Evolutionary conservation across 306 rosid genomes (phyloP).

Genomic region (Senna tora): DNA sequence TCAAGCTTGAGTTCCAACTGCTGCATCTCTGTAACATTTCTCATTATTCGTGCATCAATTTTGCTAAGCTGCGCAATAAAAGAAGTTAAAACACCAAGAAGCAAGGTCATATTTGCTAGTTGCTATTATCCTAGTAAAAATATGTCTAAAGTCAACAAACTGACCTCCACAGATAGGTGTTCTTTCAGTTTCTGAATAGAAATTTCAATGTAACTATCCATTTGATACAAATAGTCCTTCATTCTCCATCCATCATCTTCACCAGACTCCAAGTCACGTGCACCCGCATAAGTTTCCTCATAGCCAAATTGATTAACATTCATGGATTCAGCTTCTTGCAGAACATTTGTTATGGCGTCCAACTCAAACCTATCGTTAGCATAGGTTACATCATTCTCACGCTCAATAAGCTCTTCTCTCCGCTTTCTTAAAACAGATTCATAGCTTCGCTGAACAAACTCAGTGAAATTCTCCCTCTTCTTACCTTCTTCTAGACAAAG

Average conservation of each 20-base stretch:
- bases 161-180: slow-evolving; percentile 79
- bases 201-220: slow-evolving; percentile 76
- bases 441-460: slow-evolving; percentile 68
- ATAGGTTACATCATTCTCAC: slow-evolving; percentile 66
- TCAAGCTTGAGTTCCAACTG: slow-evolving; percentile 85
- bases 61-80: slow-evolving; percentile 79
- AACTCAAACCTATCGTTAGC: slow-evolving; percentile 59
- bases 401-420: slow-evolving; percentile 75
- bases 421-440: slow-evolving; percentile 78
- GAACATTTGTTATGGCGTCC: slow-evolving; percentile 73
- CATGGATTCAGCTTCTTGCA: slow-evolving; percentile 82
- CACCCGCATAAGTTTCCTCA: slow-evolving; percentile 68
- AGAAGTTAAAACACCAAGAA: slow-evolving; percentile 43
- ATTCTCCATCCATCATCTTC: slow-evolving; percentile 88
- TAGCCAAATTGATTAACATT: slow-evolving; percentile 69
- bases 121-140: slow-evolving; percentile 25
- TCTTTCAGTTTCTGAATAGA: slow-evolving; percentile 89
- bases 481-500: slow-evolving; percentile 85
- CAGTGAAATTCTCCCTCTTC: slow-evolving; percentile 69
- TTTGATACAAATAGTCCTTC: slow-evolving; percentile 76
- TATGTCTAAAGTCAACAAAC: slow-evolving; percentile 38
- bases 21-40: slow-evolving; percentile 77
- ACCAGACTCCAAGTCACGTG: slow-evolving; percentile 83
- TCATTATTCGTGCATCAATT: slow-evolving; percentile 78
- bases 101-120: slow-evolving; percentile 34